A percentile compares a stretch with the other conserved stretches of the same genome.
phyloP scores from a whole-genome alignment of 306 rosid species.

The Amphicarpaea edgeworthii region DNA sequence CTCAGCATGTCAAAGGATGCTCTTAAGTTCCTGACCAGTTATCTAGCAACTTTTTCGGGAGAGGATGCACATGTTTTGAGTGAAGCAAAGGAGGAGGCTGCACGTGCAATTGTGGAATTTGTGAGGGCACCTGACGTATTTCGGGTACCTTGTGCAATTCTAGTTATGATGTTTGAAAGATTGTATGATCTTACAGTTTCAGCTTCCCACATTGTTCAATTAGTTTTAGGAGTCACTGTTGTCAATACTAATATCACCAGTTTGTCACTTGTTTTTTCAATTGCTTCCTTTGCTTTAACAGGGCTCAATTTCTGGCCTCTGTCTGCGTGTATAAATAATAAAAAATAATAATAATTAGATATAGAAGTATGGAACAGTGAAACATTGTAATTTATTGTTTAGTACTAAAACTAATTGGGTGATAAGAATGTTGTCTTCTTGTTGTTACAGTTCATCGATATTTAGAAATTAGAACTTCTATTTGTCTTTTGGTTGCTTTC shows the following conservation, averaged over 20 bases:
- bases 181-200: neutral
- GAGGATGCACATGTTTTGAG: conserved; percentile 72
- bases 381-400: neutral
- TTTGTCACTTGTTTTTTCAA: neutral
- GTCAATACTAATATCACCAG: neutral
- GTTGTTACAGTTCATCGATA: neutral
- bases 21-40: conserved; percentile 79
- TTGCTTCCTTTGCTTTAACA: neutral
- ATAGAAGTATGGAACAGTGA: neutral
- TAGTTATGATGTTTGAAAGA: conserved; percentile 26
- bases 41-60: conserved; percentile 77
- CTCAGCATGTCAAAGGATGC: conserved; percentile 82
- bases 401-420: neutral
- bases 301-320: conserved; percentile 19
- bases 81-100: conserved; percentile 95
- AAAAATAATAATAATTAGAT: neutral
- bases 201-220: neutral
- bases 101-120: conserved; percentile 80
- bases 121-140: conserved; percentile 83
- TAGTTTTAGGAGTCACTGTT: neutral
- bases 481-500: conserved; percentile 5
- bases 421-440: conserved; percentile 26
- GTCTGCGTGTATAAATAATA: neutral
- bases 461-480: conserved; percentile 18
- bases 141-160: conserved; percentile 64